These are phyloP conservation scores for Uronychia setigera DNA, from an alignment of 73 alveolate species.

Conservation along the genomic window DNA sequence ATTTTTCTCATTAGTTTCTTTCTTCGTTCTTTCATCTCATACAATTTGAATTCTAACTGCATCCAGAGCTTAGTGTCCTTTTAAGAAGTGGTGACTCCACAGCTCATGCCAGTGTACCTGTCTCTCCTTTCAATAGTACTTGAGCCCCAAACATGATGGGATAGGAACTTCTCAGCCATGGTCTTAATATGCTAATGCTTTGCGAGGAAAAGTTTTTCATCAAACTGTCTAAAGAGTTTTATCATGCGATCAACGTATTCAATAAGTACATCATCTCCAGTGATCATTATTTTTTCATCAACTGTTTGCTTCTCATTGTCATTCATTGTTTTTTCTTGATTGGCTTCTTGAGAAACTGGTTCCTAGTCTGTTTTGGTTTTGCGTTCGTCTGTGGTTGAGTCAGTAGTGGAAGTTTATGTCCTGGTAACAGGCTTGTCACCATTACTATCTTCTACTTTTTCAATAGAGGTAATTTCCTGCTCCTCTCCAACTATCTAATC, in stretches of 20 bases:
- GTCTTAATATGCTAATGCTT: background rate
- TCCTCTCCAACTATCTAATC: no score
- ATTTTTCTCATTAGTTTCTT: background rate
- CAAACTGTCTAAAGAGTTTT: background rate
- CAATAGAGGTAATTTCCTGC: no score
- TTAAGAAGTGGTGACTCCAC: background rate
- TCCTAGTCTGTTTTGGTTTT: no score
- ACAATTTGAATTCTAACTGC: background rate
- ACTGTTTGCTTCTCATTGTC: conserved; percentile 16
- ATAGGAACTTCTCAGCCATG: background rate
- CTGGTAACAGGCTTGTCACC: no score
- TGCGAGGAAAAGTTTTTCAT: conserved; percentile 6
- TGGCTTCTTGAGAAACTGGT: no score
- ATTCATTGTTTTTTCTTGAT: no score
- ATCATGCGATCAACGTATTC: conserved; percentile 18
- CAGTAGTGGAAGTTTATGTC: no score
- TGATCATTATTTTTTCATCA: conserved; percentile 22
- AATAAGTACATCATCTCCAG: conserved; percentile 36
- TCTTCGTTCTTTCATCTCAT: background rate
- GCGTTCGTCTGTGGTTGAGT: no score
- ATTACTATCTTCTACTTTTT: no score
- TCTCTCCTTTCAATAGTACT: background rate
- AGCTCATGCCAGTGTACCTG: background rate
- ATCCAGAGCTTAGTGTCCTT: conserved; percentile 1
- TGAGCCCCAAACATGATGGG: background rate